Evolutionary conservation across 495 filamentous ascomycete genomes (phyloP).

Genomic region (Penicillium turbatum): DNA sequence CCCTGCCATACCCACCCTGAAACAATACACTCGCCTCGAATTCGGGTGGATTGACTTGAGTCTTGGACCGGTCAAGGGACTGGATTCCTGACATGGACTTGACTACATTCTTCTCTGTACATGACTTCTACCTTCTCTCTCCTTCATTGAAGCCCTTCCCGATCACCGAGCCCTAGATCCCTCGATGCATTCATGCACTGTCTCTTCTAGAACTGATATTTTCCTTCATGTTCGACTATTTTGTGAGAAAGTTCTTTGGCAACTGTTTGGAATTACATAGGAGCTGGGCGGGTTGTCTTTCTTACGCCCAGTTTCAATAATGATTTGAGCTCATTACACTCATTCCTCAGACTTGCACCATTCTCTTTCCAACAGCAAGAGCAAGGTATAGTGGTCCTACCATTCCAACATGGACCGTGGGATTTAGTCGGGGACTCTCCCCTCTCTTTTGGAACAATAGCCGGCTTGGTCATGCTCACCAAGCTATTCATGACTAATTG

Average conservation of each 20-base stretch:
- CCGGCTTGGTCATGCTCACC: no score
- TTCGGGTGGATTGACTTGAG: slow-evolving; percentile 1
- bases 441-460: background rate
- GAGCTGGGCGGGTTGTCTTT: background rate
- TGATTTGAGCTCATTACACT: background rate
- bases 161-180: slow-evolving; percentile 6
- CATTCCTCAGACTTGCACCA: background rate
- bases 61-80: background rate
- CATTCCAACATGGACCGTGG: background rate
- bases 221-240: slow-evolving; percentile 10
- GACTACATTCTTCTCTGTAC: slow-evolving; percentile 21
- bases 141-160: slow-evolving; percentile 2
- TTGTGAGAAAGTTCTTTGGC: slow-evolving; percentile 2
- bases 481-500: background rate
- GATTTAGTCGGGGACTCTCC: background rate
- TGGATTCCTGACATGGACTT: background rate
- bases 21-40: background rate
- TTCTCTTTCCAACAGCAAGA: background rate
- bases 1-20: background rate
- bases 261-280: slow-evolving; percentile 11
- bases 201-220: slow-evolving; percentile 2
- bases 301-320: background rate
- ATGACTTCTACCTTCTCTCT: slow-evolving; percentile 13
- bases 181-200: slow-evolving; percentile 8
- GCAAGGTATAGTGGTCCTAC: background rate